Evolutionary conservation across 805 yeast species (phyloP), one percentile per base, ranked within the genome.

Genomic region (Cyberlindnera subsufficiens): DNA sequence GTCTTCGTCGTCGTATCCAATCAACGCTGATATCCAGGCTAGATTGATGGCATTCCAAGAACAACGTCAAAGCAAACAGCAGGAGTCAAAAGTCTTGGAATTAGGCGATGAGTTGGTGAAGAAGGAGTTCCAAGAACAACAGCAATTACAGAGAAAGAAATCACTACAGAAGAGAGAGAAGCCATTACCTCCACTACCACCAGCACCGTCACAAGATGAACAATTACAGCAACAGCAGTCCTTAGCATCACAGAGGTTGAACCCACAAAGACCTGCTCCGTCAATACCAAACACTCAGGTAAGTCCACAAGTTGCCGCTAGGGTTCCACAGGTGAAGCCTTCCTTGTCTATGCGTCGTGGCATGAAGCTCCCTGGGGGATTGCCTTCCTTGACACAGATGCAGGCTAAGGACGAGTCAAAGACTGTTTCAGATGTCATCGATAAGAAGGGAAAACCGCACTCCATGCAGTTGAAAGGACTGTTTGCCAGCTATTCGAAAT

Each of bases 41-140:
- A 71, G 93, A 49, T 73, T 90, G 31, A 66, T 85, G 60, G 96
- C 96, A 0, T 86, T 90, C 54, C 96, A 89, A 61, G 88, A 86
- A 50, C 80, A 83, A 56, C 75, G 96, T 52, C 80, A 78, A 45
- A 65, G 66, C 38, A 65, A 67, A 39, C 27, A 16, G 30, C 32
- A 30, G 32, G 32, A 30, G 32, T 15, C 15, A n/a, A 14, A 30
- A 15, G 16, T n/a, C 16, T 5, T 30, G 32, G 16, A 30, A 11
- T 8, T n/a, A n/a, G 16, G 17, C 16, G 17, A 30, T 30, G 32
- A 30, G 20, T 25, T 25, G 19, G 7, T 3, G 16, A 11, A 19
- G 16, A 7, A 19, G 27, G 8, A 13, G 11, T 22, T 35, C 13
- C 31, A 56, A 58, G 44, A 46, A 31, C 44, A 53, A 14, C 50